Percentiles rank a stretch among this genome's conserved stretches.
Evolutionary conservation across 2,329 filamentous ascomycete species (phyloP).

Genomic region (Rutstroemia sp.): DNA sequence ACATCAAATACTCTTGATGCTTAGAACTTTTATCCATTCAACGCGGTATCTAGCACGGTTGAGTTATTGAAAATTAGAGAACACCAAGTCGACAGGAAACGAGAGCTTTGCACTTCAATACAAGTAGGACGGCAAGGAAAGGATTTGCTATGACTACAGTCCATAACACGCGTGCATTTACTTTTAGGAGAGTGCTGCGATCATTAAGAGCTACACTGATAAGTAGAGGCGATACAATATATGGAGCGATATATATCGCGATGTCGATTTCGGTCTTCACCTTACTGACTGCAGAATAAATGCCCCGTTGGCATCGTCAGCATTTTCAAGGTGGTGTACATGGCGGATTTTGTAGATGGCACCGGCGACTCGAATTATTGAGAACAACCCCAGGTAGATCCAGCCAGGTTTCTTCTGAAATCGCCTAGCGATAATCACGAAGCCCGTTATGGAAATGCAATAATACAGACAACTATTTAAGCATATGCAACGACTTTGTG

Average conservation of each 20-base stretch:
- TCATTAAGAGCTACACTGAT: too few species aligned
- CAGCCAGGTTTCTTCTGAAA: constrained; percentile 29
- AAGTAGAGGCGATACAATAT: too few species aligned
- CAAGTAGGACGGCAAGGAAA: neutral
- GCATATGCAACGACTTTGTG: constrained; percentile 20
- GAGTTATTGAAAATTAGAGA: too few species aligned
- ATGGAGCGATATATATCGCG: too few species aligned
- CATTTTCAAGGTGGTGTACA: constrained; percentile 18
- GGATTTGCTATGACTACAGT: too few species aligned
- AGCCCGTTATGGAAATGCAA: constrained; percentile 12
- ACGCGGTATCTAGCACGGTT: too few species aligned
- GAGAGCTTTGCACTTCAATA: too few species aligned
- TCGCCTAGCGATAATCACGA: constrained; percentile 21
- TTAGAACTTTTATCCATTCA: too few species aligned
- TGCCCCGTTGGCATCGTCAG: constrained; percentile 27
- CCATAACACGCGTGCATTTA: too few species aligned
- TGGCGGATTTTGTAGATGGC: constrained; percentile 27
- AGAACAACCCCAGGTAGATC: constrained; percentile 31
- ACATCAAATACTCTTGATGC: too few species aligned
- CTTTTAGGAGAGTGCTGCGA: too few species aligned
- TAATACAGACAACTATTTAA: constrained; percentile 21
- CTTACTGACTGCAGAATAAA: constrained; percentile 25
- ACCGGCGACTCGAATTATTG: constrained; percentile 26
- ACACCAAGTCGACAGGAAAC: too few species aligned
- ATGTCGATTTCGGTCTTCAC: constrained; percentile 11